These are phyloP conservation scores for Daldinia grandis DNA, from an alignment of 495 filamentous ascomycete species.

Conservation along the genomic window DNA sequence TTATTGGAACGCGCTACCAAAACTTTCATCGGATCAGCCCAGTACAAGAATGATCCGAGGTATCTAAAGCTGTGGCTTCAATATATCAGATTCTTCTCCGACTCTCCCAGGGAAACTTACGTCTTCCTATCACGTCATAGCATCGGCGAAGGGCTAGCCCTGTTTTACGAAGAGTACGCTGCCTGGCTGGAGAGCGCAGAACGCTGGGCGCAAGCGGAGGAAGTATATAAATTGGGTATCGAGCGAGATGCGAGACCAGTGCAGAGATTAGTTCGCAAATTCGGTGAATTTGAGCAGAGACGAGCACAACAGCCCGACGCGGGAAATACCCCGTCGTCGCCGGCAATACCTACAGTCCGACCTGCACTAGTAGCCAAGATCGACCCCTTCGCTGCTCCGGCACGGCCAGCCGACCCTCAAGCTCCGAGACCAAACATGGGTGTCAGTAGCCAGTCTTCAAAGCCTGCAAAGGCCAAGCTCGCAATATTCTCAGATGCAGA, in stretches of 20 bases:
- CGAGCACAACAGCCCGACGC: constrained; percentile 67
- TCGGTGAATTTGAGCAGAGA: constrained; percentile 85
- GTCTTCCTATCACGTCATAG: constrained; percentile 88
- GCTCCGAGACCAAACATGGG: constrained; percentile 61
- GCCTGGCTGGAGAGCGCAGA: constrained; percentile 87
- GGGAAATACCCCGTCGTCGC: constrained; percentile 76
- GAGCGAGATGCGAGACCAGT: constrained; percentile 85
- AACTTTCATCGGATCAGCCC: constrained; percentile 78
- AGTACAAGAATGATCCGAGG: constrained; percentile 94
- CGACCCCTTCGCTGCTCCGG: constrained; percentile 73
- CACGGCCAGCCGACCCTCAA: constrained; percentile 70
- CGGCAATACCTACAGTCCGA: constrained; percentile 82
- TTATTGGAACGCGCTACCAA: constrained; percentile 93
- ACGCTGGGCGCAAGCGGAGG: constrained; percentile 90
- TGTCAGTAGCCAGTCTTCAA: constrained; percentile 58
- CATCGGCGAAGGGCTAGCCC: constrained; percentile 84
- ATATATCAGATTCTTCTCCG: constrained; percentile 91
- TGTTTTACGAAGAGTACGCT: constrained; percentile 99
- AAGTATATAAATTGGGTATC: constrained; percentile 88
- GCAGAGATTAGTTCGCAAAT: constrained; percentile 85
- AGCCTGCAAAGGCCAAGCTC: constrained; percentile 80
- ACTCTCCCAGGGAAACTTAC: constrained; percentile 89
- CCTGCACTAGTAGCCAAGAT: constrained; percentile 87
- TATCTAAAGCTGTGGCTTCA: constrained; percentile 94
- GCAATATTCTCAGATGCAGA: constrained; percentile 87